Evolutionary conservation across 2,329 filamentous ascomycete genomes (phyloP).

Genomic region (Volutella citrinella): DNA sequence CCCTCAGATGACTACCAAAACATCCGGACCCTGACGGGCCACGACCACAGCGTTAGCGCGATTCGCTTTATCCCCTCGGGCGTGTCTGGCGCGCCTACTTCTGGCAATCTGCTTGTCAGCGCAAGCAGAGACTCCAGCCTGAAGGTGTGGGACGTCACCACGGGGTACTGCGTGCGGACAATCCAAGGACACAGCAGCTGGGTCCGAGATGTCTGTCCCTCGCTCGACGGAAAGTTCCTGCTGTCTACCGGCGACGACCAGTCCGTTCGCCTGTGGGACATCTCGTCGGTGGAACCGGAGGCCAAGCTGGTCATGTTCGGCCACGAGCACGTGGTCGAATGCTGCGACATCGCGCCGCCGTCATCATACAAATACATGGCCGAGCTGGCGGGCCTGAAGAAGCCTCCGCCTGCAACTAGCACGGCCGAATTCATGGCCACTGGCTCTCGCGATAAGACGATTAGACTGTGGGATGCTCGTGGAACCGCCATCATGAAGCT

Average conservation of each 20-base stretch:
- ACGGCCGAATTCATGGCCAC: slow-evolving; percentile 88
- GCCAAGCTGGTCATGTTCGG: slow-evolving; percentile 77
- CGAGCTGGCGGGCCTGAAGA: slow-evolving; percentile 76
- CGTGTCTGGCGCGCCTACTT: slow-evolving; percentile 72
- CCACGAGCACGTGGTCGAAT: slow-evolving; percentile 84
- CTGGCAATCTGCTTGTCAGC: slow-evolving; percentile 80
- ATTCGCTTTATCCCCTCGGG: slow-evolving; percentile 86
- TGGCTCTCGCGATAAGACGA: slow-evolving; percentile 84
- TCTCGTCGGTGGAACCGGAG: slow-evolving; percentile 62
- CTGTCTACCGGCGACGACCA: slow-evolving; percentile 81
- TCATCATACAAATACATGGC: slow-evolving; percentile 75
- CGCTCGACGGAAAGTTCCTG: slow-evolving; percentile 78
- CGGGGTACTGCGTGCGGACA: slow-evolving; percentile 90
- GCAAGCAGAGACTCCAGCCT: slow-evolving; percentile 83
- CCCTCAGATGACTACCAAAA: slow-evolving; percentile 93
- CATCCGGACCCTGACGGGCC: slow-evolving; percentile 83
- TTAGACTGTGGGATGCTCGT: slow-evolving; percentile 83
- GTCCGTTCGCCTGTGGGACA: slow-evolving; percentile 81
- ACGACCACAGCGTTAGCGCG: slow-evolving; percentile 88
- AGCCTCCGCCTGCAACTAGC: slow-evolving; percentile 69
- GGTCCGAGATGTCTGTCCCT: slow-evolving; percentile 86
- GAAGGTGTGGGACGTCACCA: slow-evolving; percentile 89
- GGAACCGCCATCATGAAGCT: slow-evolving; percentile 84
- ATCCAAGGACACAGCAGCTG: slow-evolving; percentile 81
- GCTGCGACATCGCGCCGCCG: slow-evolving; percentile 81